Base-by-base conservation (phyloP, 352 stramenopile species). In the Globisporangium takayamanum region DNA sequence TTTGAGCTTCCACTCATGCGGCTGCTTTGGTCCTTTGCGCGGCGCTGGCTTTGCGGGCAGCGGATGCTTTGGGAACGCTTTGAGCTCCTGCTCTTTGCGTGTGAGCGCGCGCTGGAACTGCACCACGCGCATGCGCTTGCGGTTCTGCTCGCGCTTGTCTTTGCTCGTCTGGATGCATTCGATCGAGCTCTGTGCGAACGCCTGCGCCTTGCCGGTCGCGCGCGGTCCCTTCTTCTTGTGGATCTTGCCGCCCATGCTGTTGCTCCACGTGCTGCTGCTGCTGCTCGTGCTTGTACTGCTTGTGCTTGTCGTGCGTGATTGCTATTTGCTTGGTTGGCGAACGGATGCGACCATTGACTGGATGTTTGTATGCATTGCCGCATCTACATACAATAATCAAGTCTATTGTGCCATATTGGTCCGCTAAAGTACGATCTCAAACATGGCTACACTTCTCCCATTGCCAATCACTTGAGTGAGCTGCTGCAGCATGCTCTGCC, bases 1-100 rank as follows among this genome's bases (percentile, higher is more conserved):
- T 39, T 86, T 92, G 14, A 94, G 72, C 50, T 92, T 92, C 82
- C 83, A 94, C 60, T 93, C 74, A 0, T 82, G 74, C 8, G 64
- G 71, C 5, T 65, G 66, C 41, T 74, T 76, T 0, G 83, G 85
- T 10, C 85, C 85, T 50, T 81, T 91, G 22, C 67, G 67, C 18
- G 72, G 66, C 15, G 70, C 18, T 10, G 75, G 50, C 55, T 80
- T 84, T 3, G 69, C 62, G 37, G 72, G 44, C 14, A 55, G 42
- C 12, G 80, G 58, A 54, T 80, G 42, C 57, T 73, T 77, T 8
- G 81, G 79, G 59, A 87, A 91, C 14, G 68, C 72, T 28, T 67
- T 70, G 51, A 94, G 59, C 59, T 85, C 68, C 36, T 84, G 69
- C 63, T 90, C 64, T 58, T 93, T 84, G 39, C 73, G 73, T 37